Conservation (phyloP, 805 yeast species). For the Wickerhamomyces pijperi region DNA sequence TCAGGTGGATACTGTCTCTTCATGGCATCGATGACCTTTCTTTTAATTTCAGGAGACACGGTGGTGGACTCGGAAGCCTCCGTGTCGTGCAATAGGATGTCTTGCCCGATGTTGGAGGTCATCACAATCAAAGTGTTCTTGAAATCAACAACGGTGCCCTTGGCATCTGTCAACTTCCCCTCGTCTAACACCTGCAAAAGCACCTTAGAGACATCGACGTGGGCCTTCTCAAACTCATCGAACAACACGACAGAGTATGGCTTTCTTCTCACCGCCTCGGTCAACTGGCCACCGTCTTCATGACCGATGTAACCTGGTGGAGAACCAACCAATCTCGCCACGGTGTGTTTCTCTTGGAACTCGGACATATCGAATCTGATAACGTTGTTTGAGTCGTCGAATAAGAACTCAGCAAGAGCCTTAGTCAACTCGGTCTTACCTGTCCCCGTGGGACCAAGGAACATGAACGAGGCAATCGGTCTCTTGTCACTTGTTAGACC, state of each 20-base stretch:
- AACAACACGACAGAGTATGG: constrained; percentile 89
- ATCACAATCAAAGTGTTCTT: constrained; percentile 89
- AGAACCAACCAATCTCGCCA: constrained; percentile 88
- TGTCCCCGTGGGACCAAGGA: constrained; percentile 97
- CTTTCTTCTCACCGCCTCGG: constrained; percentile 91
- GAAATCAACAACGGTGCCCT: constrained; percentile 90
- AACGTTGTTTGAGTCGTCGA: constrained; percentile 79
- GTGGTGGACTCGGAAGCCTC: constrained; percentile 40
- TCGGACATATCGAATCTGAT: constrained; percentile 96
- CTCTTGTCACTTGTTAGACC: constrained; percentile 90
- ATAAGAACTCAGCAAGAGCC: constrained; percentile 81
- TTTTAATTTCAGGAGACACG: constrained; percentile 43
- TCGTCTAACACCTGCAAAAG: constrained; percentile 89
- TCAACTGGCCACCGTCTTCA: constrained; percentile 87
- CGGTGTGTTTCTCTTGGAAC: constrained; percentile 88
- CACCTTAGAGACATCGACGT: constrained; percentile 86
- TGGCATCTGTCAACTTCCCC: constrained; percentile 89
- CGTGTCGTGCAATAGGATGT: constrained; percentile 59
- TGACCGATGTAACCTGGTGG: constrained; percentile 98
- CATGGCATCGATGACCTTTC: constrained; percentile 56
- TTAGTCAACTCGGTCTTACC: constrained; percentile 96
- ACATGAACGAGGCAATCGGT: constrained; percentile 94
- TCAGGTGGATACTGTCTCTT: constrained; percentile 81
- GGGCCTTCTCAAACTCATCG: constrained; percentile 97
- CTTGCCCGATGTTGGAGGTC: constrained; percentile 97